Percentiles rank a stretch among this genome's conserved stretches.
Conservation (phyloP, 2,329 filamentous ascomycete genomes). For the Exophiala sp. region DNA sequence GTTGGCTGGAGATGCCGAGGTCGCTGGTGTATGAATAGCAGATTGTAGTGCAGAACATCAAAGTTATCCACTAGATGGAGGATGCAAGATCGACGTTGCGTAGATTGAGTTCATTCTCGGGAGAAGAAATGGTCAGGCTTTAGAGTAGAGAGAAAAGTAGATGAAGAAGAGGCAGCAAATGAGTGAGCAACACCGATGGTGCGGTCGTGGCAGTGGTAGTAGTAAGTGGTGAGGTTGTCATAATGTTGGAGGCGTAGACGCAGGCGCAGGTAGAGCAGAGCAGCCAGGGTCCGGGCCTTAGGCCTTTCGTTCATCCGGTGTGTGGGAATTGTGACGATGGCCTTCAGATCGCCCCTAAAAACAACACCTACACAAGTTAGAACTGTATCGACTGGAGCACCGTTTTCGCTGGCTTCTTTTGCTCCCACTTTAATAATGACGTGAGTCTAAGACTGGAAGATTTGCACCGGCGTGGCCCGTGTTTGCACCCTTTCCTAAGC, state of each 20-base stretch:
- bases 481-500: not conserved
- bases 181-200: not conserved
- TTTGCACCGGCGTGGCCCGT: not conserved
- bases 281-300: not conserved
- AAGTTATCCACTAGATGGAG: slow-evolving; percentile 5
- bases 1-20: slow-evolving; percentile 1
- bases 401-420: not conserved
- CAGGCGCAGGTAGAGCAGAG: not conserved
- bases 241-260: not conserved
- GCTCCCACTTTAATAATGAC: too few relatives aligned
- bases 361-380: not conserved
- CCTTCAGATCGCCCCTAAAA: not conserved
- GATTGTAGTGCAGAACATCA: slow-evolving; percentile 2
- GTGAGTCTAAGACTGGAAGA: not conserved
- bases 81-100: slow-evolving; percentile 8
- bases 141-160: not conserved
- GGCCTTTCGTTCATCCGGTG: not conserved
- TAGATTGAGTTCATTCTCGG: not conserved
- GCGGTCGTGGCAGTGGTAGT: not conserved
- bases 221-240: not conserved
- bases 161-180: not conserved
- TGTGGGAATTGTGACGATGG: slow-evolving; percentile 1
- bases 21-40: not conserved
- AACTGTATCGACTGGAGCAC: not conserved
- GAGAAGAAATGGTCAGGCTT: not conserved